A percentile compares a stretch with the other conserved stretches of the same genome.
Evolutionary conservation across 176 grass and related monocot species (phyloP).

Genomic region (Miscanthus lutarioriparius): DNA sequence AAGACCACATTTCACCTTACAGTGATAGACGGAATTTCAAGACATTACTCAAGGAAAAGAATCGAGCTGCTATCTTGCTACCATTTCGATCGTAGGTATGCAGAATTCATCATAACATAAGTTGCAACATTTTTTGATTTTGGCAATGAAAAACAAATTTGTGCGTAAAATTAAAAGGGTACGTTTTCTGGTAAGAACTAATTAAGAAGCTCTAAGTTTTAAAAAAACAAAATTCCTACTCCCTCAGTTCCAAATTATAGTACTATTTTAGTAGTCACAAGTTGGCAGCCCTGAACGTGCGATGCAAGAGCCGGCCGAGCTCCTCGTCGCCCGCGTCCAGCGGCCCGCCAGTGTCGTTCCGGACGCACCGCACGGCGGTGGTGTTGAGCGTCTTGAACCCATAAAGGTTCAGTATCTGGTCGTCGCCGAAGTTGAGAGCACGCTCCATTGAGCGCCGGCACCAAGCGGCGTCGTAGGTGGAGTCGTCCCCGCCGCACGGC

Average conservation of each 20-base stretch:
- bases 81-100: no score
- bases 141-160: neutral
- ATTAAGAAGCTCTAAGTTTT: neutral
- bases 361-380: constrained; percentile 52
- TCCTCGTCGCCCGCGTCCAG: constrained; percentile 54
- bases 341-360: constrained; percentile 54
- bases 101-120: neutral
- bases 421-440: constrained; percentile 81
- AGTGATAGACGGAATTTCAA: no score
- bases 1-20: no score
- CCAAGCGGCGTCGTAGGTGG: constrained; percentile 42
- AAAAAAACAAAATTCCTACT: neutral
- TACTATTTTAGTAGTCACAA: neutral
- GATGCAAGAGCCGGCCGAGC: constrained; percentile 67
- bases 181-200: neutral
- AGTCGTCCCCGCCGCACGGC: constrained; percentile 54
- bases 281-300: constrained; percentile 46
- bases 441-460: constrained; percentile 68
- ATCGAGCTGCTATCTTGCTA: no score
- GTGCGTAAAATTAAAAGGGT: neutral
- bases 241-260: no score
- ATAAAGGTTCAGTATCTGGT: constrained; percentile 78
- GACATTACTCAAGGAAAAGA: no score
- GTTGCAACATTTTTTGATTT: neutral
- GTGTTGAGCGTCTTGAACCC: constrained; percentile 67